Evolutionary conservation across 2,329 filamentous ascomycete species (phyloP), one percentile per base, ranked within the genome.

Genomic region (Trichophyton equinum): DNA sequence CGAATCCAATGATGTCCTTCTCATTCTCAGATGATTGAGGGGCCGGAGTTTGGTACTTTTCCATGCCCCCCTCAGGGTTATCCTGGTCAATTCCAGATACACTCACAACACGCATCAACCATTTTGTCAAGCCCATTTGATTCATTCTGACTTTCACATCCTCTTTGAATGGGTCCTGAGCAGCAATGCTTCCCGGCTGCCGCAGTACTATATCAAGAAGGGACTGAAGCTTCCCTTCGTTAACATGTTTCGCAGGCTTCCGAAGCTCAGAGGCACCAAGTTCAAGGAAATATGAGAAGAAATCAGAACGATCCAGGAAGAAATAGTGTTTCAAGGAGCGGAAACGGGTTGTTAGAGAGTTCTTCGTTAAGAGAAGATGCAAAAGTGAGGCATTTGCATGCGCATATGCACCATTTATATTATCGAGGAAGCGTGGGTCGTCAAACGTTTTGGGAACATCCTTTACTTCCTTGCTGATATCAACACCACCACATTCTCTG

Each of bases 141-240:
- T 96, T 96, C 88, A 97, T 96, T 68, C 91, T 87, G 22, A 99
- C 90, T 74, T 95, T 95, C 73, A 99, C 89, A 70, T 99, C 92
- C 75, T 99, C 94, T 71, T 97, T 99, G 80, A 95, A 99, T 0
- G 92, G 91, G 71, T 99, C 94, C 62, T 95, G 82, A 0, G 91
- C 91, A 13, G 95, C 92, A 56, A 96, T 88, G 68, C 88, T 96
- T 47, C 94, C 94, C 1, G 94, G 91, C 69, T 99, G 94, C n/a
- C 94, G 89, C 57, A 99, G 81, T 0, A 96, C 92, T 27, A 97
- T 82, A 72, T 99, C 94, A n/a, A 99, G 83, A 30, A 99, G 79
- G 8, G 91, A 96, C 73, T 99, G 94, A 47, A 99, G 80, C 73
- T 99, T 99, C 72, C 85, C 85, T 60, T 89, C 88, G 70, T 97